Conservation (phyloP, 306 rosid genomes). For the Medicago truncatula region MtrunA17r5.0-ANR NC_053045.1:40982501-40983000, state of each 20-base stretch:
- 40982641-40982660: slow-evolving; percentile 89
- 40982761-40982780: slow-evolving; percentile 47
- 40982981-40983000: background rate
- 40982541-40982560: background rate
- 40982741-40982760: slow-evolving; percentile 72
- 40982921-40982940: background rate
- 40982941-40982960: background rate
- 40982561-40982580: slow-evolving; percentile 47
- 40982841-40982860: background rate
- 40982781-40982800: background rate
- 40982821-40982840: background rate
- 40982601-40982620: slow-evolving; percentile 76
- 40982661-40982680: slow-evolving; percentile 84
- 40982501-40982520: slow-evolving; percentile 42
- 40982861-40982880: background rate
- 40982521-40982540: slow-evolving; percentile 10
- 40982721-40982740: slow-evolving; percentile 69
- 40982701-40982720: slow-evolving; percentile 88
- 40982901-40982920: background rate
- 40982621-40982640: slow-evolving; percentile 84
- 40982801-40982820: no score
- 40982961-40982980: background rate
- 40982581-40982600: slow-evolving; percentile 91
- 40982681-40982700: slow-evolving; percentile 80
- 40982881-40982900: background rate